These are phyloP conservation scores for Monosporascus sp. DNA, from an alignment of 2,329 filamentous ascomycete genomes.

Conservation along the genomic window DNA sequence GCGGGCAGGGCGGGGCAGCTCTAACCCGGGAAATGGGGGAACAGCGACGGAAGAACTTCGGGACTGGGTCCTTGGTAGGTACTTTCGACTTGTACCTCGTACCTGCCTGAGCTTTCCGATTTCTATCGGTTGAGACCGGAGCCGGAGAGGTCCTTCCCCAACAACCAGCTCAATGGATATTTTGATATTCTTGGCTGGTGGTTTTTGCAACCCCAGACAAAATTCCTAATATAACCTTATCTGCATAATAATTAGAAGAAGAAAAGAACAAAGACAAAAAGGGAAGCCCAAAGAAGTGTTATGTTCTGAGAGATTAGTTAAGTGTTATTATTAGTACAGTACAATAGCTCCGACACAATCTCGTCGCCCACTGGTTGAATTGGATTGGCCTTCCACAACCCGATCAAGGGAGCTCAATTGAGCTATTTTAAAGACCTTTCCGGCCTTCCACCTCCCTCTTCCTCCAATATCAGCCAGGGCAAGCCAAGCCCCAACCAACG, in stretches of 20 bases:
- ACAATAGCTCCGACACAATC: not conserved
- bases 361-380: too few species aligned
- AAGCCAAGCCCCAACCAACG: conserved; percentile 18
- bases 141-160: conserved; percentile 15
- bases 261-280: conserved; percentile 7
- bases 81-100: too few species aligned
- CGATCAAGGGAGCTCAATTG: conserved; percentile 22
- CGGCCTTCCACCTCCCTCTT: conserved; percentile 20
- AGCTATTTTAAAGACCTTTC: conserved; percentile 18
- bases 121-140: conserved; percentile 20
- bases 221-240: too few species aligned
- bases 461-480: conserved; percentile 1
- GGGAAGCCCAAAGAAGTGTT: not conserved
- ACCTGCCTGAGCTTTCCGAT: conserved; percentile 4
- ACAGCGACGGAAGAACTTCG: not conserved
- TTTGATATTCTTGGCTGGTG: too few species aligned
- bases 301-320: not conserved
- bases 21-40: not conserved
- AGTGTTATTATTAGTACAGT: not conserved
- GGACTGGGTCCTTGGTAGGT: not conserved
- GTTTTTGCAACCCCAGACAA: not conserved
- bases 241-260: not conserved
- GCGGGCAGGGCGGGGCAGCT: not conserved
- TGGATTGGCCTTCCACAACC: conserved; percentile 1
- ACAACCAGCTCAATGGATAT: conserved; percentile 16